phyloP scores from a whole-genome alignment of 2,329 filamentous ascomycete genomes.

The Xylariales sp. region DNA sequence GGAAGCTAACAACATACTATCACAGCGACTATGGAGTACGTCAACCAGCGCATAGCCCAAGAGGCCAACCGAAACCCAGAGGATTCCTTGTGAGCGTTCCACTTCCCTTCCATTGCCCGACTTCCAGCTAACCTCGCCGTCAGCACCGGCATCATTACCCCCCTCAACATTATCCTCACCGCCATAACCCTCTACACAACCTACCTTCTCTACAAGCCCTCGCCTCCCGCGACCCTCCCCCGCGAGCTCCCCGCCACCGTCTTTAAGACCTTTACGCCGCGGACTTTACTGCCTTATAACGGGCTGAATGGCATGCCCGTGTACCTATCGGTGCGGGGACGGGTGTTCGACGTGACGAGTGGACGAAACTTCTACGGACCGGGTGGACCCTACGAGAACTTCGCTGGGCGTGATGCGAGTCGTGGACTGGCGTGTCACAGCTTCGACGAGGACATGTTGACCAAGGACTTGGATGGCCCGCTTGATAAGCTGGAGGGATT shows the following conservation, averaged over 20 bases:
- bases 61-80: conserved; percentile 42
- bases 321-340: conserved; percentile 85
- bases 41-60: conserved; percentile 50
- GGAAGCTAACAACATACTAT: too few species aligned
- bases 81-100: conserved; percentile 26
- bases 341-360: conserved; percentile 82
- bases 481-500: conserved; percentile 73
- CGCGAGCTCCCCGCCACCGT: conserved; percentile 53
- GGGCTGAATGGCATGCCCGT: conserved; percentile 70
- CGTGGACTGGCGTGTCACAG: conserved; percentile 84
- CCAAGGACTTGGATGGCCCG: conserved; percentile 79
- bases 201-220: conserved; percentile 50
- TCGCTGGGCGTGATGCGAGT: conserved; percentile 86
- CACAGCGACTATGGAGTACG: conserved; percentile 52
- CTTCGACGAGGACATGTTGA: conserved; percentile 94
- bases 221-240: conserved; percentile 41
- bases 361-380: conserved; percentile 96
- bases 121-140: conserved; percentile 10
- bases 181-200: conserved; percentile 52
- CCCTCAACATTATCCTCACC: conserved; percentile 59
- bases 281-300: conserved; percentile 79
- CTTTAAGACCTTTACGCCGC: conserved; percentile 69
- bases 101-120: background rate
- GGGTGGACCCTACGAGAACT: conserved; percentile 91
- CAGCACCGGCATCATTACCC: conserved; percentile 48